Base-by-base conservation (phyloP, 768 basidiomycete species). In the Kwoniella sp. region DNA sequence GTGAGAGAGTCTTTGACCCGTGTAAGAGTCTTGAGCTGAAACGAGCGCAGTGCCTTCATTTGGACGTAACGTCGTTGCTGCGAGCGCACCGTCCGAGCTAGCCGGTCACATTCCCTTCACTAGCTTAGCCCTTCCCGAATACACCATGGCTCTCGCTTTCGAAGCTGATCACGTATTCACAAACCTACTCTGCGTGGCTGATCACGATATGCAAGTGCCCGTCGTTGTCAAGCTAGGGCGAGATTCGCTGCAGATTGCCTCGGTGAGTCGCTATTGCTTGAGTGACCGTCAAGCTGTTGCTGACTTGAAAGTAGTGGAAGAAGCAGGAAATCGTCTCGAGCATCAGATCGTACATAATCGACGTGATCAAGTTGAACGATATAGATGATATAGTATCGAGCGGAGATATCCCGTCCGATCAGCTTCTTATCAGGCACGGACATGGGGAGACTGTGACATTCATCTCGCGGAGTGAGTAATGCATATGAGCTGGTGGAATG, bases 381-480 rank as follows among this genome's bases (percentile, higher is more conserved):
- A 81, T 95, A 57, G 88, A 88, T 74, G 90, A 95, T 61, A 81
- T 88, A 1, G 87, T 89, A 73, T 86, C 86, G 38, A 83, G 89
- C 19, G 82, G 84, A 2, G 86, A 84, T 14, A 37, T 52, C 3
- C 37, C 58, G 4, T 44, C 41, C 19, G 67, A 68, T 27, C 59
- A 63, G 19, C 47, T 69, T 23, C 49, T 62, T 28, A 55, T 67
- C 49, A 65, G 63, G 42, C 47, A 70, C 44, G 45, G 46, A 0
- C 63, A 65, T 45, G 61, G 33, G 11, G 52, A 62, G 14, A 34
- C 60, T 2, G 25, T 67, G 17, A 61, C 56, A 6, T 65, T 70
- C 53, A 51, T 70, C 28, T 56, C 69, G 0, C 33, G 59, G 33
- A 56, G 60, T 61, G 47, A 61, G 62, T 59, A 19, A 26, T 17